Base-by-base conservation (phyloP, 768 basidiomycete species). In the Hypsizygus marmoreus region DNA sequence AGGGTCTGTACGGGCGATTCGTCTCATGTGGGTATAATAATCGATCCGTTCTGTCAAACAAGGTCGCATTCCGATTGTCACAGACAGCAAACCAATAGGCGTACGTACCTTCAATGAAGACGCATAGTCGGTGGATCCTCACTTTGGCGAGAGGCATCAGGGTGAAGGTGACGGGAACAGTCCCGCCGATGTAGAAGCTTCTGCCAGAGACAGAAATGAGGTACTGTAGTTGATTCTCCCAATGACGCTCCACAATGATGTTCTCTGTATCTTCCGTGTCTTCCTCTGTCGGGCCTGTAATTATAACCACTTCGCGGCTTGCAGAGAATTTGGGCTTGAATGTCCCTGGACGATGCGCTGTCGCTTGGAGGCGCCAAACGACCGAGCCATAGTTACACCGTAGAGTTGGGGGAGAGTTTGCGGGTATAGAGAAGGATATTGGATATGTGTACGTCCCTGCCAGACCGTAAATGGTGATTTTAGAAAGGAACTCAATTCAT, bases 361-460 rank as follows among this genome's bases (percentile, higher is more conserved):
- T 77, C 2, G 92, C 95, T 60, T 82, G 88, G 16, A 97, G 76
- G 32, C 73, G 71, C 84, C 97, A 99, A 1, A 62, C 62, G 10
- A 97, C 82, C 2, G 81, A 77, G 7, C 94, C 95, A 54, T 80
- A 87, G 29, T 85, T 80, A 49, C 84, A 84, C 32, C 74, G 72
- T 51, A 95, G 71, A 0, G 84, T 82, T 2, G 95, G 91, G 2
- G 94, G 92, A 3, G 86, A 75, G 47, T 80, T 76, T 4, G 81
- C 73, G 0, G 95, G 91, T 44, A 99, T 84, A 13, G 84, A 74
- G 63, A 97, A 94, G 11, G 89, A 89, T 58, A 99, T 88, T 2
- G 95, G 95, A 66, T 92, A 98, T 13, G 87, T 91, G 63, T 98
- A 97, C 4, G 83, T 88, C 14, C 94, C 94, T 90, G 55, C n/a